Base-by-base conservation (phyloP, 1,284 basidiomycete species). In the Ustilago tritici region DNA sequence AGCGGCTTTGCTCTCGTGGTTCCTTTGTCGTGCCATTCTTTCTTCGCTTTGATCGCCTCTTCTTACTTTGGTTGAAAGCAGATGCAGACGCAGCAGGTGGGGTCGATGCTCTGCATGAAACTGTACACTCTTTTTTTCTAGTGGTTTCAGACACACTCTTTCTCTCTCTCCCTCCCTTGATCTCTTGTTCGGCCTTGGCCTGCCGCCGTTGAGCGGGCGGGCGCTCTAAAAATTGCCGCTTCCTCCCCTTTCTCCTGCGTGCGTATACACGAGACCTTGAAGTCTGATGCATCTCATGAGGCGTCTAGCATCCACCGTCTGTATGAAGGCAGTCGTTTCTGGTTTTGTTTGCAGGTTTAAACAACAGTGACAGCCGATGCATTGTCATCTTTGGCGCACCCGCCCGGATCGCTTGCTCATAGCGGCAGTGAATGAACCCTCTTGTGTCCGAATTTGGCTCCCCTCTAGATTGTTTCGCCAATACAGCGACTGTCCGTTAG, bases 221-320 rank as follows among this genome's bases (percentile, higher is more conserved):
- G 19, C 36, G 34, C 59, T 53, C 23, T 32, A 40, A 31, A 62
- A 62, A 28, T 61, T 61, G 57, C 58, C 59, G 58, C 65, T 50
- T 47, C 58, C 49, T 62, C 47, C 60, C 65, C 41, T 43, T 56
- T 35, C 38, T 28, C 38, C 40, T 40, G 40, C 34, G 28, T 41
- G 28, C 17, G 31, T 19, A 35, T 57, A 34, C 28, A 23, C n/a
- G 14, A 40, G 8, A 52, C 15, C 36, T 31, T 50, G 3, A 19
- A 23, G 6, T 31, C 23, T 49, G 49, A 28, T 32, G 49, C 8
- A 32, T 43, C 56, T 56, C 58, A 66, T 60, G 41, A 57, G 58
- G 65, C 65, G 65, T 67, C 58, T 43, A 67, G 65, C 65, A 28
- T 56, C 43, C 54, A 23, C 56, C 50, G 49, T 38, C 59, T 53